A percentile compares a stretch with the other conserved stretches of the same genome.
Evolutionary conservation across 768 basidiomycete genomes (phyloP).

Genomic region (Psilocybe cyanescens): DNA sequence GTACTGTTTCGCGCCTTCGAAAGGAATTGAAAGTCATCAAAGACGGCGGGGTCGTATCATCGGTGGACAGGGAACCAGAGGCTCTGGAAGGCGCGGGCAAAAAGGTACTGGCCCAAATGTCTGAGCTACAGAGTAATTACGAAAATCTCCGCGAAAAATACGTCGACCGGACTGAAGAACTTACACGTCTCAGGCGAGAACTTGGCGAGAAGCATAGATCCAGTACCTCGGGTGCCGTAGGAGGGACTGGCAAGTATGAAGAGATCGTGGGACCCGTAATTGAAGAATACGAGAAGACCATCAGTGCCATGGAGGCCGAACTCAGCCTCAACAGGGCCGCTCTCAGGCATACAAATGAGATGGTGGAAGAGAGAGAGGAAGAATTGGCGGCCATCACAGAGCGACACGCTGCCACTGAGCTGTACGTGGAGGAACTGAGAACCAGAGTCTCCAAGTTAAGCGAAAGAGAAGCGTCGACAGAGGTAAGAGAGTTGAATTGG

Average conservation of each 20-base stretch:
- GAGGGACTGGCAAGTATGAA: slow-evolving; percentile 80
- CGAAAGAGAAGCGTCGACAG: slow-evolving; percentile 90
- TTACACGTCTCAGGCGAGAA: slow-evolving; percentile 78
- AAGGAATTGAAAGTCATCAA: slow-evolving; percentile 86
- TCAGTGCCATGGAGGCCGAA: slow-evolving; percentile 92
- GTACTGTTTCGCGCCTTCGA: slow-evolving; percentile 80
- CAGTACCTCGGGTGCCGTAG: slow-evolving; percentile 61
- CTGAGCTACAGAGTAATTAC: slow-evolving; percentile 84
- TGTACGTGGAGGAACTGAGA: slow-evolving; percentile 88
- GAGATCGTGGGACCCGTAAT: slow-evolving; percentile 98
- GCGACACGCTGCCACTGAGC: slow-evolving; percentile 76
- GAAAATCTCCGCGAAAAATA: slow-evolving; percentile 83
- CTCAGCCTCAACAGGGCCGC: slow-evolving; percentile 86
- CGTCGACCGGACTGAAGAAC: slow-evolving; percentile 87
- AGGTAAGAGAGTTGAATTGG: slow-evolving; percentile 53
- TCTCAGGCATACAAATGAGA: slow-evolving; percentile 87
- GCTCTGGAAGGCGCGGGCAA: slow-evolving; percentile 66
- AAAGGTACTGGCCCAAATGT: slow-evolving; percentile 79
- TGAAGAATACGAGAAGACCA: slow-evolving; percentile 98
- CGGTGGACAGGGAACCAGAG: slow-evolving; percentile 38
- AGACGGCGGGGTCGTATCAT: slow-evolving; percentile 52
- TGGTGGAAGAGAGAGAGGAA: slow-evolving; percentile 91
- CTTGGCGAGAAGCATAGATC: slow-evolving; percentile 74
- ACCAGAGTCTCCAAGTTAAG: slow-evolving; percentile 77
- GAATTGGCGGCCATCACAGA: slow-evolving; percentile 69